These are phyloP conservation scores for Penicillium sp. DNA, from an alignment of 2,329 filamentous ascomycete species.

Conservation along the genomic window DNA sequence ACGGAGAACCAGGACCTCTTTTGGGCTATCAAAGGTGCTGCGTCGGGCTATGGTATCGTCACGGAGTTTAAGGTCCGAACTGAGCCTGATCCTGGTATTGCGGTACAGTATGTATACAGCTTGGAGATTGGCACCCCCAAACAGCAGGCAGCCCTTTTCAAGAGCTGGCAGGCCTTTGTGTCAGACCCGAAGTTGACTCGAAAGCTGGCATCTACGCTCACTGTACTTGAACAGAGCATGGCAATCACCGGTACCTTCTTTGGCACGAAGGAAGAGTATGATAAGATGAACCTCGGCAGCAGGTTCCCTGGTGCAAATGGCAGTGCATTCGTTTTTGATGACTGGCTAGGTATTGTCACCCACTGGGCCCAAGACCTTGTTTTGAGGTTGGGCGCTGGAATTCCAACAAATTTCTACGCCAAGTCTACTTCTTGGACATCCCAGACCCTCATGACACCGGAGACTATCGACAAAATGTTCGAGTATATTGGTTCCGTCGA, in stretches of 20 bases:
- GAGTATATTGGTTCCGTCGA: background rate
- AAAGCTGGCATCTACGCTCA: background rate
- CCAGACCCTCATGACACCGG: background rate
- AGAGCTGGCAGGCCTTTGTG: background rate
- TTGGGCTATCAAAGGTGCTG: constrained; percentile 39
- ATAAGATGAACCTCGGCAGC: background rate
- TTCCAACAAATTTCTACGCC: background rate
- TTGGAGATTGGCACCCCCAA: constrained; percentile 46
- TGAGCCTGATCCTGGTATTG: constrained; percentile 31
- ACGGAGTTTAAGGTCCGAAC: constrained; percentile 41
- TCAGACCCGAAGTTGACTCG: background rate
- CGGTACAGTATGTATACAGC: constrained; percentile 59
- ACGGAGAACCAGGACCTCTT: constrained; percentile 33
- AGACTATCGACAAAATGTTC: background rate
- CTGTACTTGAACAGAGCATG: background rate
- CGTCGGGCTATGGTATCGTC: constrained; percentile 39
- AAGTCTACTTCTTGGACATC: background rate
- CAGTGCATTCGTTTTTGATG: constrained; percentile 33
- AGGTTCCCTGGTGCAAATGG: constrained; percentile 25
- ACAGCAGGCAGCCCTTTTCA: background rate
- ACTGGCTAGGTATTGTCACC: background rate
- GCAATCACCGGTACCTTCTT: constrained; percentile 1
- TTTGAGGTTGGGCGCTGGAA: background rate
- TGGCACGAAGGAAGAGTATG: background rate
- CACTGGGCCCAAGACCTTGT: background rate